Evolutionary conservation across 441 rosid genomes (phyloP), one percentile per base, ranked within the genome.

Genomic region (Gossypium schwendimanii): DNA sequence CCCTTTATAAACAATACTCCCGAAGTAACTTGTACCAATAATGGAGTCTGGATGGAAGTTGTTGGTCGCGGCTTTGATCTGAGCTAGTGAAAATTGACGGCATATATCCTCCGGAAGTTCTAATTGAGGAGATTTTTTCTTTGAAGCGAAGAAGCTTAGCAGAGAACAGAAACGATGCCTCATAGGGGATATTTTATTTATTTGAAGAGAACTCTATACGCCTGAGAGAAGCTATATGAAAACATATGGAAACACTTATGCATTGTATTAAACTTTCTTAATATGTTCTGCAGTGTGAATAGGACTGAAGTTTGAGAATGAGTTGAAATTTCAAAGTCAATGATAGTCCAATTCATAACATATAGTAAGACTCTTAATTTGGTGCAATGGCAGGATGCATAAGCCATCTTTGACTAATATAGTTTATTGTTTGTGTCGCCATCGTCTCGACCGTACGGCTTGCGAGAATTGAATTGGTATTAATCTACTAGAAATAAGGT

Each of bases 61-160:
- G 60, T 70, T 33, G n/a, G 87, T 81, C 7, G 81, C 82, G 41
- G 63, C 75, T 39, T 61, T 64, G 54, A 79, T 78, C 75, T 84
- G 77, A 0, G 62, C n/a, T 2, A 81, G 21, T 6, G 85, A 76
- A 76, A 84, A 59, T 2, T 36, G 59, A 44, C 76, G 77, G 63
- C 75, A 64, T n/a, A 75, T 8, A 4, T 21, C 73, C 21, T 70
- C 73, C 1, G 73, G 73, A 21, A 70, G 33, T 4, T 57, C 8
- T 33, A 55, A 7, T n/a, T 36, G 44, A 3, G 20, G 14, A 14
- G 6, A 3, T 17, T 33, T 33, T 33, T 36, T 15, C 6, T 62
- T 17, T 18, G 21, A 31, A 62, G 4, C 66, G 3, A 18, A 62
- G 24, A 17, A 62, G 21, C 44, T 3, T 9, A 10, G 24, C 3